phyloP scores from a whole-genome alignment of 2,329 filamentous ascomycete species.

The Harringtonia aguacate region DNA sequence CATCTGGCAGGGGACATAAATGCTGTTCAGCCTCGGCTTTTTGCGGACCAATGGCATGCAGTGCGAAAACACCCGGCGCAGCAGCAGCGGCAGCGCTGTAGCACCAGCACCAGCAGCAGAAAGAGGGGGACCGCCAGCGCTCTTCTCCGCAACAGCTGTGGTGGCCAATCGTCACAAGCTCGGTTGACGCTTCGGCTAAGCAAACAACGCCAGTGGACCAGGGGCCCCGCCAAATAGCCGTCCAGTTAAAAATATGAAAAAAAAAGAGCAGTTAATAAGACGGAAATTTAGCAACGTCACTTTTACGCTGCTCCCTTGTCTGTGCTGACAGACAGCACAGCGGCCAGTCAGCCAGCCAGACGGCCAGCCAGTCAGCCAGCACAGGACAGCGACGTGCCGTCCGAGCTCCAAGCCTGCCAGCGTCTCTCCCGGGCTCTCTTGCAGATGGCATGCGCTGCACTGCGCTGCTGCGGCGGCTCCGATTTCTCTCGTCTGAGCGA shows the following conservation, averaged over 20 bases:
- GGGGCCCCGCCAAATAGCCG: background rate
- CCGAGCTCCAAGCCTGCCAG: too few relatives aligned
- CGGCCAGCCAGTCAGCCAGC: too few relatives aligned
- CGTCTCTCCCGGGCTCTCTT: background rate
- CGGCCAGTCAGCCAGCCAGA: too few relatives aligned
- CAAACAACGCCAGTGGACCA: too few relatives aligned
- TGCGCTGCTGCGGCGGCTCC: background rate
- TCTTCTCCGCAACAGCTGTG: background rate
- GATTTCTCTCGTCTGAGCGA: background rate
- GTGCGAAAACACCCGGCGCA: slow-evolving; percentile 4
- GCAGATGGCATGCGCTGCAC: background rate
- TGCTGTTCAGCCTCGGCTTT: slow-evolving; percentile 12
- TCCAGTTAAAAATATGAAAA: background rate
- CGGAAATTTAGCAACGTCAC: too few relatives aligned
- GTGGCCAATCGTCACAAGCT: slow-evolving; percentile 43
- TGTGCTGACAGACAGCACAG: too few relatives aligned
- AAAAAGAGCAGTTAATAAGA: background rate
- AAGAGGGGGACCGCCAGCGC: background rate
- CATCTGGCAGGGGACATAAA: background rate
- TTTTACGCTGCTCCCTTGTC: too few relatives aligned
- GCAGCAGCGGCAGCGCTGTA: background rate
- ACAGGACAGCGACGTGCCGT: too few relatives aligned
- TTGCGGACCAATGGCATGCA: slow-evolving; percentile 7
- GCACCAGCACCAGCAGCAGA: background rate
- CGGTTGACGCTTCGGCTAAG: slow-evolving; percentile 38